Evolutionary conservation across 257 asterid genomes (phyloP).

Genomic region (Lycium ferocissimum): DNA sequence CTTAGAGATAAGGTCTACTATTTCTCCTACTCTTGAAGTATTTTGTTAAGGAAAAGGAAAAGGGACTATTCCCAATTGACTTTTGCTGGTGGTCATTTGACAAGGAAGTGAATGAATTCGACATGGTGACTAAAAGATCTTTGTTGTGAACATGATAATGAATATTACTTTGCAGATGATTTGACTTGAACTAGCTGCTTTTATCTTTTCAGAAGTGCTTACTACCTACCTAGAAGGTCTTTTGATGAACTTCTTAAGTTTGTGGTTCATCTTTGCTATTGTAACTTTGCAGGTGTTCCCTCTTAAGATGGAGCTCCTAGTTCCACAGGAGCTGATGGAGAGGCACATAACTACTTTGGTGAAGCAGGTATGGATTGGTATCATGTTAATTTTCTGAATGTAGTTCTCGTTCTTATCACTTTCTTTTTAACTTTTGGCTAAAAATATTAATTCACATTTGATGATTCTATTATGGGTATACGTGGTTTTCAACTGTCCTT

Average conservation of each 20-base stretch:
- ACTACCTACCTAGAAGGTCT: background rate
- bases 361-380: constrained; percentile 65
- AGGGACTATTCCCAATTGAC: constrained; percentile 16
- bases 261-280: constrained; percentile 6
- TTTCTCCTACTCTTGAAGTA: constrained; percentile 12
- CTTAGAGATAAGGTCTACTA: constrained; percentile 74
- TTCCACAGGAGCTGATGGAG: constrained; percentile 88
- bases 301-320: constrained; percentile 79
- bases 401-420: background rate
- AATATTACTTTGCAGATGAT: background rate
- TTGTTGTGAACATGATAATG: background rate
- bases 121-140: background rate
- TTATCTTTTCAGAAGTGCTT: constrained; percentile 10
- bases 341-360: constrained; percentile 84
- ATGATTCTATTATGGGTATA: background rate
- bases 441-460: background rate
- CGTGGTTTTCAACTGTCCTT: background rate
- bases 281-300: constrained; percentile 73
- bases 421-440: background rate
- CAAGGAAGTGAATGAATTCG: background rate
- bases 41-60: constrained; percentile 26
- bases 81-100: constrained; percentile 12
- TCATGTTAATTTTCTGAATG: background rate
- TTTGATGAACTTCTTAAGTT: background rate
- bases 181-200: background rate